Percentiles rank a stretch among this genome's conserved stretches.
Conservation (phyloP, 2,329 filamentous ascomycete genomes). For the Curvularia spicifera region DNA sequence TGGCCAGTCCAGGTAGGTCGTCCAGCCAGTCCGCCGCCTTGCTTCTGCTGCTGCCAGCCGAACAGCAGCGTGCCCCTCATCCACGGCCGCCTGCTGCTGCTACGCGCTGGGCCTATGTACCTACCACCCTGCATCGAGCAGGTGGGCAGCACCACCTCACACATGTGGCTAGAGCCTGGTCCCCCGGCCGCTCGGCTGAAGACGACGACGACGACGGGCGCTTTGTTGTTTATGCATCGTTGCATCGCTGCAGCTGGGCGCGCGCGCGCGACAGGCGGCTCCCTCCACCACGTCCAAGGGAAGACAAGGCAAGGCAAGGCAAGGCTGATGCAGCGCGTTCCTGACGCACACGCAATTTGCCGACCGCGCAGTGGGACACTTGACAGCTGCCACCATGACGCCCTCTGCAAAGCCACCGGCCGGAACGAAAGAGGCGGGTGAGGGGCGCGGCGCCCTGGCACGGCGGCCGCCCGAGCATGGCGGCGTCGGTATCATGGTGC, state of each 20-base stretch:
- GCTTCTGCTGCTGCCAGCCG: too few species aligned
- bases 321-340: constrained; percentile 51
- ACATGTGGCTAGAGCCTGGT: constrained; percentile 21
- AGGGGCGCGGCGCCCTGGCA: too few species aligned
- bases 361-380: constrained; percentile 39
- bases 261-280: constrained; percentile 45
- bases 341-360: constrained; percentile 54
- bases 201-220: constrained; percentile 20
- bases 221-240: constrained; percentile 38
- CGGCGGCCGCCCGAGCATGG: too few species aligned
- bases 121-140: constrained; percentile 39
- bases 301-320: constrained; percentile 23
- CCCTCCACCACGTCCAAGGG: constrained; percentile 38
- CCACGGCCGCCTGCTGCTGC: constrained; percentile 24
- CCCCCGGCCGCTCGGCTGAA: constrained; percentile 20
- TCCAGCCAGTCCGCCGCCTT: constrained; percentile 6
- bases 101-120: constrained; percentile 19
- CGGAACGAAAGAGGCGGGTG: neutral
- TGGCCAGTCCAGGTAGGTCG: constrained; percentile 41
- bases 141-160: constrained; percentile 36
- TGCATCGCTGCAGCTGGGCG: constrained; percentile 25
- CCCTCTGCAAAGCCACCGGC: constrained; percentile 35
- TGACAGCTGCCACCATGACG: constrained; percentile 41
- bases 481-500: too few species aligned
- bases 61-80: neutral